Evolutionary conservation across 2,329 filamentous ascomycete genomes (phyloP).

Genomic region (Atkinsonella texensis): DNA sequence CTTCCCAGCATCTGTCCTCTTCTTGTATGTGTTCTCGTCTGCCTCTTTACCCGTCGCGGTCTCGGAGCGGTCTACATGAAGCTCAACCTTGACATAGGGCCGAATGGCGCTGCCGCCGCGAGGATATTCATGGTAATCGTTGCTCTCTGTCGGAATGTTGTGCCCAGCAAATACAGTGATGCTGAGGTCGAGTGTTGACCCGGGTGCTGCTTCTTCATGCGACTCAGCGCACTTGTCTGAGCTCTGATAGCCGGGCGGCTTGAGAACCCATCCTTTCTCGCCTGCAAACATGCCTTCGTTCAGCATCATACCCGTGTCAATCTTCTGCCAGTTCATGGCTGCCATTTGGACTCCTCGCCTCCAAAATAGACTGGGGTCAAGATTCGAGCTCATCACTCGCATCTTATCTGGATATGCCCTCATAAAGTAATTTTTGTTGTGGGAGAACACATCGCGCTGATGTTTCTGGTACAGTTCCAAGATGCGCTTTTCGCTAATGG

Average conservation of each 20-base stretch:
- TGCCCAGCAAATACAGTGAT: slow-evolving; percentile 70
- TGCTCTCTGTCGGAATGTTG: slow-evolving; percentile 36
- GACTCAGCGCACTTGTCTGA: slow-evolving; percentile 25
- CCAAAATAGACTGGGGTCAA: slow-evolving; percentile 87
- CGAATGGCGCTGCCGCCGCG: slow-evolving; percentile 33
- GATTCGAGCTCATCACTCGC: slow-evolving; percentile 82
- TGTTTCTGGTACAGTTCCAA: slow-evolving; percentile 43
- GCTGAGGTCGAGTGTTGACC: slow-evolving; percentile 49
- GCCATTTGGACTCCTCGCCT: slow-evolving; percentile 94
- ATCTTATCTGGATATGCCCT: slow-evolving; percentile 76
- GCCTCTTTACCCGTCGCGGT: slow-evolving; percentile 18
- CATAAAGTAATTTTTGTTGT: slow-evolving; percentile 83
- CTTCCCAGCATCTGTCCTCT: slow-evolving; percentile 40
- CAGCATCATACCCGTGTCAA: slow-evolving; percentile 88
- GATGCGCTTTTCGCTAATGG: slow-evolving; percentile 75
- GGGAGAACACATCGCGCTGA: slow-evolving; percentile 65
- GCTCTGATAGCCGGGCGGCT: slow-evolving; percentile 62
- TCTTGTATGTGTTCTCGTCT: slow-evolving; percentile 46
- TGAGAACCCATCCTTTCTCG: slow-evolving; percentile 73
- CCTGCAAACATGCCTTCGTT: slow-evolving; percentile 96
- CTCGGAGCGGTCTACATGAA: slow-evolving; percentile 60
- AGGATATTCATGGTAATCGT: slow-evolving; percentile 18
- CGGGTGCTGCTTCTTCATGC: slow-evolving; percentile 33
- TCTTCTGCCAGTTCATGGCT: slow-evolving; percentile 93
- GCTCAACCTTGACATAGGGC: slow-evolving; percentile 65